Conservation (phyloP, 805 yeast species). For the Zygosaccharomyces bailii region DNA sequence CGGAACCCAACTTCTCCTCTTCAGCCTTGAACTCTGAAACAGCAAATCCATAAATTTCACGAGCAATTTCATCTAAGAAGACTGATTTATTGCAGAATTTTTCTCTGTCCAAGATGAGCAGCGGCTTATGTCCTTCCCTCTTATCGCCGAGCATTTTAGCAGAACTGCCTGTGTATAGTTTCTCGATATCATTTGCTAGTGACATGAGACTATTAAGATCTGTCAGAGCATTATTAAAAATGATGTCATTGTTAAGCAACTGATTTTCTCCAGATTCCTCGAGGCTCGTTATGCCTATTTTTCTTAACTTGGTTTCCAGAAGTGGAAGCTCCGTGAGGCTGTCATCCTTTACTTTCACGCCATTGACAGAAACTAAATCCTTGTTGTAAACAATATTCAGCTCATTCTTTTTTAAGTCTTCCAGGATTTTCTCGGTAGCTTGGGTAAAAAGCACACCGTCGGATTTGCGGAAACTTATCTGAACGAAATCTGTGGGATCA, state of each 20-base stretch:
- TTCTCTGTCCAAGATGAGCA: constrained; percentile 34
- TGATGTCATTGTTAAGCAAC: constrained; percentile 53
- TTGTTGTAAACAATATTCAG: constrained; percentile 23
- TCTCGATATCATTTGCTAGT: constrained; percentile 70
- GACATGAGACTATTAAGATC: constrained; percentile 75
- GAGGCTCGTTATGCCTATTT: constrained; percentile 68
- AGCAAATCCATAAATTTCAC: constrained; percentile 72
- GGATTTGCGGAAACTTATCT: constrained; percentile 71
- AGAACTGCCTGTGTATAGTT: constrained; percentile 44
- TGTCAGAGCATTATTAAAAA: constrained; percentile 65
- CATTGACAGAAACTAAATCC: constrained; percentile 37
- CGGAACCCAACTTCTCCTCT: constrained; percentile 49
- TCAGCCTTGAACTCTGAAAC: constrained; percentile 40
- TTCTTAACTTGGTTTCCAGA: constrained; percentile 32
- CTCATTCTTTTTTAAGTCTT: constrained; percentile 48
- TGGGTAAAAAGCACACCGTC: constrained; percentile 57
- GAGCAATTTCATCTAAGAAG: constrained; percentile 65
- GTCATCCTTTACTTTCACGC: constrained; percentile 19
- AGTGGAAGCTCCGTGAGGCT: constrained; percentile 13
- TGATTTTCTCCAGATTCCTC: constrained; percentile 54
- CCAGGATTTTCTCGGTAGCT: constrained; percentile 45
- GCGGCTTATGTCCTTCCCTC: constrained; percentile 18
- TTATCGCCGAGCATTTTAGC: constrained; percentile 12
- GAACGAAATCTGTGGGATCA: constrained; percentile 38
- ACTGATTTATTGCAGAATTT: constrained; percentile 38